Conservation (phyloP, 176 grass and related monocot species). For the Tillandsia leiboldiana region DNA sequence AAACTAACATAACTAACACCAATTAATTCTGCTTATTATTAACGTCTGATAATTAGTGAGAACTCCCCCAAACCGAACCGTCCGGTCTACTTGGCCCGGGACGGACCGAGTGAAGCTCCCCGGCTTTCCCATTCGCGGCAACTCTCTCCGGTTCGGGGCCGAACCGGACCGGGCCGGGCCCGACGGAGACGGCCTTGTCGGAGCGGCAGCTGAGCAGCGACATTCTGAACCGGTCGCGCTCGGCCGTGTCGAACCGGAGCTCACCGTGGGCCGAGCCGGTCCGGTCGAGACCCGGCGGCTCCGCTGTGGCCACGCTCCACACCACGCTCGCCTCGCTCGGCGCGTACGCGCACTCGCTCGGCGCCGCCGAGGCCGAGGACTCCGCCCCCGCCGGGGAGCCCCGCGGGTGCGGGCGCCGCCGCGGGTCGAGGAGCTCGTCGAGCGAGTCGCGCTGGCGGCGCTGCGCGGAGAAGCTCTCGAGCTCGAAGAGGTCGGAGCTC, state of each 20-base stretch:
- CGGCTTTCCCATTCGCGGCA: background rate
- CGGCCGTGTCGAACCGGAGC: background rate
- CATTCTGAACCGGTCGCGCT: background rate
- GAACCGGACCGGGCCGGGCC: background rate
- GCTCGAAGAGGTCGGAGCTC: slow-evolving; percentile 49
- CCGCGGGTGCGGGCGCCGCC: background rate
- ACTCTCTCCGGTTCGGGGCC: background rate
- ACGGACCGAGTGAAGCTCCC: slow-evolving; percentile 1
- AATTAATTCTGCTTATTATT: no score
- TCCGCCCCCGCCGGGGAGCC: background rate
- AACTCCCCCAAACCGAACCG: slow-evolving; percentile 3
- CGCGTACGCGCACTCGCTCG: slow-evolving; percentile 33
- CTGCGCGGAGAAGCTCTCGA: slow-evolving; percentile 30
- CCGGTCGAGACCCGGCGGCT: slow-evolving; percentile 32
- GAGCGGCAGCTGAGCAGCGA: slow-evolving; percentile 3
- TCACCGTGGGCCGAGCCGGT: slow-evolving; percentile 27
- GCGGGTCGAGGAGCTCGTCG: slow-evolving; percentile 25
- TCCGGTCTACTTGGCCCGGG: slow-evolving; percentile 18
- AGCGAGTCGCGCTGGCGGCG: slow-evolving; percentile 24
- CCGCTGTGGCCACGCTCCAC: slow-evolving; percentile 38
- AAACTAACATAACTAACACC: no score
- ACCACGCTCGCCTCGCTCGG: slow-evolving; percentile 40
- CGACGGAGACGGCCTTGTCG: background rate
- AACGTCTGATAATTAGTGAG: no score
- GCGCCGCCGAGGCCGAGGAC: background rate